A percentile compares a stretch with the other conserved stretches of the same genome.
phyloP scores from a whole-genome alignment of 352 stramenopile genomes.

The Phytophthora pluvialis region DNA sequence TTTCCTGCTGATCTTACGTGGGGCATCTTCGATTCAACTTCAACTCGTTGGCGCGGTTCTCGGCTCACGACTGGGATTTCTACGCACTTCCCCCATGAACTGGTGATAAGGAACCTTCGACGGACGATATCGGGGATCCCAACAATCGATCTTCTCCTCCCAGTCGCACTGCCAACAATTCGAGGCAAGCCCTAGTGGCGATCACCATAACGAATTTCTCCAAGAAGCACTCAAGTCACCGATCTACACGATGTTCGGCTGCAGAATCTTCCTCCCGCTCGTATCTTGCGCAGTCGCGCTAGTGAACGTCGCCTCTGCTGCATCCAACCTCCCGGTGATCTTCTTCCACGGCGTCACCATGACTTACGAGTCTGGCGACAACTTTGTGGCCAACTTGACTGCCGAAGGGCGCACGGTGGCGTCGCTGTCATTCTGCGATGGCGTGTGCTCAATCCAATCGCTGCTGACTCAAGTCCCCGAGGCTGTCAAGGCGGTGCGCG shows the following conservation, averaged over 20 bases:
- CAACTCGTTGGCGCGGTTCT: background rate
- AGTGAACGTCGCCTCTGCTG: slow-evolving; percentile 10
- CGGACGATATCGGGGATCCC: background rate
- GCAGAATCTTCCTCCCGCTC: slow-evolving; percentile 8
- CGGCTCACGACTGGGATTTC: background rate
- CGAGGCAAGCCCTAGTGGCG: background rate
- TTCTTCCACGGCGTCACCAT: slow-evolving; percentile 50
- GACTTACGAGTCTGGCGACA: slow-evolving; percentile 20
- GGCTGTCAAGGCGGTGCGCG: slow-evolving; percentile 44
- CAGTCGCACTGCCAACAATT: background rate
- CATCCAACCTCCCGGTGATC: slow-evolving; percentile 40
- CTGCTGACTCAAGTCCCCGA: slow-evolving; percentile 38
- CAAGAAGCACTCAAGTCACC: slow-evolving; percentile 6
- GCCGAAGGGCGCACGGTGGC: slow-evolving; percentile 34
- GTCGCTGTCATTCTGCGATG: slow-evolving; percentile 44
- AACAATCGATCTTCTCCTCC: background rate
- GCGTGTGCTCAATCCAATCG: slow-evolving; percentile 30
- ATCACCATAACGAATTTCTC: slow-evolving; percentile 1
- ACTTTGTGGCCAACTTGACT: slow-evolving; percentile 36
- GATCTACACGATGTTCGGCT: background rate
- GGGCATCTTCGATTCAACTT: slow-evolving; percentile 7
- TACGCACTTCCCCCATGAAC: too few relatives aligned
- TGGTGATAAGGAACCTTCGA: background rate
- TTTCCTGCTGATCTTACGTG: background rate
- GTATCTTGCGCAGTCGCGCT: slow-evolving; percentile 8